Conservation (phyloP, 148 eudicot genomes). For the Cornus kousa region DNA sequence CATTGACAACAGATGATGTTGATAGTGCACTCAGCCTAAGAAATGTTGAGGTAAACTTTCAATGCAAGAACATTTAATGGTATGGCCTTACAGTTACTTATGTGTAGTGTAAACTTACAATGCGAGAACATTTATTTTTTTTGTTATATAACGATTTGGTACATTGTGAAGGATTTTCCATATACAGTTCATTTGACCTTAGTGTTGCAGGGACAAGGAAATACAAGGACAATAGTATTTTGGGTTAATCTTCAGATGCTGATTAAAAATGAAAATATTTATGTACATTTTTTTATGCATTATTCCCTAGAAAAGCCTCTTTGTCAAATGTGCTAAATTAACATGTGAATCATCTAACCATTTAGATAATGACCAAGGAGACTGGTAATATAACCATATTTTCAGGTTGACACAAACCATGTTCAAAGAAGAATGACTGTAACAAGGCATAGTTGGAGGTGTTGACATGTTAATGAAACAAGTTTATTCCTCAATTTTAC, state of each 20-base stretch:
- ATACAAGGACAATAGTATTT: neutral
- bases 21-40: conserved; percentile 67
- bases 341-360: neutral
- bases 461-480: neutral
- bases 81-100: neutral
- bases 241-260: neutral
- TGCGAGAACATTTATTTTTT: neutral
- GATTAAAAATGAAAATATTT: neutral
- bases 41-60: conserved; percentile 60
- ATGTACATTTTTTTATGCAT: neutral
- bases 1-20: conserved; percentile 68
- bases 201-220: neutral
- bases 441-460: neutral
- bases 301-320: neutral
- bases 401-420: neutral
- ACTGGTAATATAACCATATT: neutral
- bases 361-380: neutral
- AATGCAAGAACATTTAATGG: neutral
- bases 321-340: neutral
- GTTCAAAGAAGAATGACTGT: neutral
- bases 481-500: neutral
- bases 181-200: neutral
- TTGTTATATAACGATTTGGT: neutral
- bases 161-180: too few species aligned
- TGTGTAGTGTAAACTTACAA: conserved; percentile 22